Evolutionary conservation across 805 yeast species (phyloP).

Genomic region (Candida khao-thaluensis): DNA sequence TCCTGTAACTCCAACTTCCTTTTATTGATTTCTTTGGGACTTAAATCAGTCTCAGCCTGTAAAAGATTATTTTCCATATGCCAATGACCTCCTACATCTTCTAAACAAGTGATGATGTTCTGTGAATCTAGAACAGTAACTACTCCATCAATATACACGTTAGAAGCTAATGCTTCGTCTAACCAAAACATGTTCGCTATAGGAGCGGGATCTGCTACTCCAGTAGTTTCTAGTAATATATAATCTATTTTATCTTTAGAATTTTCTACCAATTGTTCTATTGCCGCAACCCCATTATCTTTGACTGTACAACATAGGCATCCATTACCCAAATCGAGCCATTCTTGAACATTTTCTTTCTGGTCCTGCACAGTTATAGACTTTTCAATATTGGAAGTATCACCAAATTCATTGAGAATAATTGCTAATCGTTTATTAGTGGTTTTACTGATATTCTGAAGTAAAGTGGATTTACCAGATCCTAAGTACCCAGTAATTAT

Average conservation of each 20-base stretch:
- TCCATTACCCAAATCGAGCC: slow-evolving; percentile 96
- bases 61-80: slow-evolving; percentile 44
- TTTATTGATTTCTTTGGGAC: slow-evolving; percentile 29
- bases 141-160: slow-evolving; percentile 87
- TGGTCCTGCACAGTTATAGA: slow-evolving; percentile 68
- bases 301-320: slow-evolving; percentile 96
- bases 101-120: slow-evolving; percentile 62
- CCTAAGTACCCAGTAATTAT: slow-evolving; percentile 95
- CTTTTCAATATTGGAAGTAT: slow-evolving; percentile 85
- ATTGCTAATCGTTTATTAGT: slow-evolving; percentile 82
- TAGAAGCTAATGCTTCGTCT: slow-evolving; percentile 82
- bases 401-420: slow-evolving; percentile 89
- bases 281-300: slow-evolving; percentile 92
- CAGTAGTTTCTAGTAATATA: slow-evolving; percentile 91
- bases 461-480: slow-evolving; percentile 86
- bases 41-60: slow-evolving; percentile 22
- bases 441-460: slow-evolving; percentile 68
- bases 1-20: slow-evolving; percentile 31
- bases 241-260: slow-evolving; percentile 78
- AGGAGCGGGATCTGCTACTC: slow-evolving; percentile 97
- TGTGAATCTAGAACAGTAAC: slow-evolving; percentile 81
- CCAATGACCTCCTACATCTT: slow-evolving; percentile 73
- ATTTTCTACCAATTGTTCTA: slow-evolving; percentile 77
- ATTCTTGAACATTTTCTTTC: slow-evolving; percentile 66
- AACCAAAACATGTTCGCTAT: slow-evolving; percentile 97